Evolutionary conservation across 2,329 filamentous ascomycete genomes (phyloP).

Genomic region (Mollisia scopiformis): DNA sequence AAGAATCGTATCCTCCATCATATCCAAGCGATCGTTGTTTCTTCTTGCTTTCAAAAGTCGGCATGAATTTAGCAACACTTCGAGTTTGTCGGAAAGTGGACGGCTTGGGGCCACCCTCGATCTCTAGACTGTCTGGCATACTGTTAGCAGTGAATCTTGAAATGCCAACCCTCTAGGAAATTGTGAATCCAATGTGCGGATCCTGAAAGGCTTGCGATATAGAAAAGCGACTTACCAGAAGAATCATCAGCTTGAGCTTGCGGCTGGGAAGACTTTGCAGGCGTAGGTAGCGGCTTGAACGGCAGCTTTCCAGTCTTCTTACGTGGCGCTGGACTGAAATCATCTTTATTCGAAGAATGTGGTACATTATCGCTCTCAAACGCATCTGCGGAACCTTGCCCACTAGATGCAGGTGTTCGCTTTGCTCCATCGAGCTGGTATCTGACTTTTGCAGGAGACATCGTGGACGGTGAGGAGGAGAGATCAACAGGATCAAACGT

Average conservation of each 20-base stretch:
- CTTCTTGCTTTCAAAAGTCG: background rate
- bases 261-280: conserved; percentile 26
- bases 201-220: background rate
- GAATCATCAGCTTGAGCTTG: background rate
- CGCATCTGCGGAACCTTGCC: background rate
- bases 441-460: conserved; percentile 30
- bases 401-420: conserved; percentile 13
- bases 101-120: background rate
- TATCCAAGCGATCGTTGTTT: background rate
- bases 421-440: conserved; percentile 21
- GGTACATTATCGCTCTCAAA: conserved; percentile 15
- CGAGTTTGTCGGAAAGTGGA: background rate
- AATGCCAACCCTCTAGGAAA: background rate
- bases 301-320: conserved; percentile 14
- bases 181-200: background rate
- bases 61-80: background rate
- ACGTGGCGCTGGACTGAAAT: background rate
- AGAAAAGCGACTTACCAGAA: background rate
- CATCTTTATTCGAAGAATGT: conserved; percentile 8
- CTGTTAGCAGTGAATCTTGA: background rate
- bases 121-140: background rate
- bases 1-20: conserved; percentile 5
- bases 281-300: conserved; percentile 26
- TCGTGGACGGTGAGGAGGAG: conserved; percentile 18
- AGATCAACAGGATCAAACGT: conserved; percentile 29